Conservation (phyloP, 257 asterid genomes). For the Striga asiatica region DNA sequence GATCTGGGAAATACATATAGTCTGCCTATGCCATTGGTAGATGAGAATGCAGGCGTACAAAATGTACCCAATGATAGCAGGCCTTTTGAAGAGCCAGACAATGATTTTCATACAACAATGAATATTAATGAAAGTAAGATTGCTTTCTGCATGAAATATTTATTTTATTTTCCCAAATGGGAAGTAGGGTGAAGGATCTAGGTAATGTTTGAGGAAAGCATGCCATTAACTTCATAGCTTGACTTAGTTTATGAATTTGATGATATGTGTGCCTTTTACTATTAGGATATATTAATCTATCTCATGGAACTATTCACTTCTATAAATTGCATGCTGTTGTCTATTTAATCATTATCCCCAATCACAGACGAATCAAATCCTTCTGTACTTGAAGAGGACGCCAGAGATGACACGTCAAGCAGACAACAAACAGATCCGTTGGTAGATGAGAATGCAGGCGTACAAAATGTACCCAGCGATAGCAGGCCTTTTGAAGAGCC, state of each 20-base stretch:
- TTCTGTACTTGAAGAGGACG: conserved; percentile 22
- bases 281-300: conserved; percentile 5
- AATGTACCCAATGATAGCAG: conserved; percentile 13
- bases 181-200: not conserved
- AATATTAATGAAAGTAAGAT: conserved; percentile 25
- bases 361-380: conserved; percentile 28
- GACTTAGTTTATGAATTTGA: conserved; percentile 5
- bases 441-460: conserved; percentile 23
- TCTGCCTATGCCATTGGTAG: conserved; percentile 18
- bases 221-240: not conserved
- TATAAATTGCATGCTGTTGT: not conserved
- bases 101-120: conserved; percentile 21
- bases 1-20: conserved; percentile 16
- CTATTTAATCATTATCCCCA: not conserved
- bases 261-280: conserved; percentile 6
- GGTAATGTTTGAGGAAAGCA: conserved; percentile 1
- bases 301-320: not conserved
- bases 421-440: no score
- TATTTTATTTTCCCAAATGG: not conserved
- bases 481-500: conserved; percentile 22
- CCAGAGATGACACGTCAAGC: conserved; percentile 22
- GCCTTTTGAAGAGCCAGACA: conserved; percentile 23
- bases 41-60: conserved; percentile 24
- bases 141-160: conserved; percentile 10
- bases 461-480: conserved; percentile 15